Evolutionary conservation across 352 stramenopile species (phyloP), one percentile per base, ranked within the genome.

Genomic region (Phytophthora pinifolia): DNA sequence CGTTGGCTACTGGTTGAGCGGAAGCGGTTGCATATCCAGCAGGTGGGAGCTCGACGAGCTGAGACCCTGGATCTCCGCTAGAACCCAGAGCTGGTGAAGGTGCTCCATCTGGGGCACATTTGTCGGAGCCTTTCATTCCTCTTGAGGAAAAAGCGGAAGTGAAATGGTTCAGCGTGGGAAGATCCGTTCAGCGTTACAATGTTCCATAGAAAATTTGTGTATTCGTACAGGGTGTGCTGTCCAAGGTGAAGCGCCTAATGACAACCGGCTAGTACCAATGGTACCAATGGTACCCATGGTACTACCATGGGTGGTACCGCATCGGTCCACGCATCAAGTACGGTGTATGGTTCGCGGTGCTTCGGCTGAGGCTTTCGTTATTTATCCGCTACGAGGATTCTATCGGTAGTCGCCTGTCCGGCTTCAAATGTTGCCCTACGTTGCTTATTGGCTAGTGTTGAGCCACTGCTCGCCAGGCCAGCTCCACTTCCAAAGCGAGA

Each of bases 401-500:
- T 27, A 27, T 27, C 22, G 22, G 18, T 22, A 36, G 18, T n/a
- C 9, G n/a, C 17, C 17, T 29, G 30, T 31, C 17, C 32, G 15
- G 32, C 33, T 43, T 50, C 17, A 15, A 14, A 29, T 34, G 8
- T 41, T 30, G 12, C 32, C 25, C 27, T n/a, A 20, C 22, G 31
- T 34, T 22, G 32, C 27, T 20, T 59, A 68, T 36, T 65, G 42
- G 7, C 31, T 41, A 36, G 30, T 61, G 33, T 36, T 56, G 38
- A 65, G 27, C 60, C 60, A 68, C 44, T 13, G 6, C 13, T 68
- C 39, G 7, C 14, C 38, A 32, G 60, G 36, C 60, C 60, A 68
- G 33, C 55, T 68, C 60, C 60, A 68, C 42, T 68, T 68, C 60
- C 60, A 68, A 4, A 68, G 60, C n/a, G 60, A 27, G 13, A 68